A percentile compares a stretch with the other conserved stretches of the same genome.
Evolutionary conservation across 169 alveolate species (phyloP).

Genomic region (Cyclospora cayetanensis): DNA sequence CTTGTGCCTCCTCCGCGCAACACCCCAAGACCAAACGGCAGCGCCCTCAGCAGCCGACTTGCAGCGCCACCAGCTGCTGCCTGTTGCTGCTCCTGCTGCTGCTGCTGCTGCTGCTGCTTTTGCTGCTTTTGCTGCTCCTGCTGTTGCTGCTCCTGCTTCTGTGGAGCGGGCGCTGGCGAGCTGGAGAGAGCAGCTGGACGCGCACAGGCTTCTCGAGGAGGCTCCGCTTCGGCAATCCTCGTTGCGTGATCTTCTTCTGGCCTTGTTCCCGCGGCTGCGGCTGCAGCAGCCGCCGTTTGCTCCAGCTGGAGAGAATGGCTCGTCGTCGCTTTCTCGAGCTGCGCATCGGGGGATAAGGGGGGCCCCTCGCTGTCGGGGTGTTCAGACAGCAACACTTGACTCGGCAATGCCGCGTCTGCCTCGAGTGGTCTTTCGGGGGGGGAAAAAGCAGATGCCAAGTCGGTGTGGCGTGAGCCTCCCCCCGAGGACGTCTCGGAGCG

Average conservation of each 20-base stretch:
- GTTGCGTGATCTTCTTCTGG: background rate
- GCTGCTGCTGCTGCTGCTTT: background rate
- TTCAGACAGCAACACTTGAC: background rate
- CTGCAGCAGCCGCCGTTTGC: background rate
- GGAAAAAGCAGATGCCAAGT: background rate
- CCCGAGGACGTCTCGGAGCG: background rate
- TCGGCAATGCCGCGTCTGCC: background rate
- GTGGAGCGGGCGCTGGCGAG: background rate
- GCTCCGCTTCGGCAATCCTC: background rate
- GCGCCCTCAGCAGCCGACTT: background rate
- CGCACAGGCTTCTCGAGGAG: background rate
- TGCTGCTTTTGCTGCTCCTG: background rate
- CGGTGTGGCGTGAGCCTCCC: background rate
- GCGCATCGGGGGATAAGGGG: no score
- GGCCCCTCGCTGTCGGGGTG: no score
- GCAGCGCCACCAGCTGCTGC: background rate
- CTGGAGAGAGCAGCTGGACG: no score
- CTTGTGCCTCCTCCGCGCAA: background rate
- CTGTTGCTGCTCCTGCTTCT: background rate
- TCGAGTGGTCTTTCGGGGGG: background rate
- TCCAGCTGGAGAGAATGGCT: background rate
- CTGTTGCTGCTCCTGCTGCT: background rate
- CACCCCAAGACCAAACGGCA: background rate
- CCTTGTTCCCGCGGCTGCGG: background rate
- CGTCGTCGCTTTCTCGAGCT: background rate